Percentiles rank a stretch among this genome's conserved stretches.
Conservation (phyloP, 306 rosid genomes). For the Arachis stenosperma region DNA sequence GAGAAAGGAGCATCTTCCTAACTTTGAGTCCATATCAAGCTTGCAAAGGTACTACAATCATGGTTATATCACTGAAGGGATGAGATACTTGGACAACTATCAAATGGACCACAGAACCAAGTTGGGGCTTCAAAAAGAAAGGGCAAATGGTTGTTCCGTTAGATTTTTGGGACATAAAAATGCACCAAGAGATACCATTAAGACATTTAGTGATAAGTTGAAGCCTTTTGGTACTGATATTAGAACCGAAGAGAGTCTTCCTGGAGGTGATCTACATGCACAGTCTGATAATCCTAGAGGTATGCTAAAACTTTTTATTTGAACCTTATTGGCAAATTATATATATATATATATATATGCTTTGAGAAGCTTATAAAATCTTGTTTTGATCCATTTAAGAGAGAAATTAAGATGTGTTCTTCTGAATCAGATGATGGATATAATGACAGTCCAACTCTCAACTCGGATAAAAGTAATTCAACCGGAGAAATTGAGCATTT, state of each 20-base stretch:
- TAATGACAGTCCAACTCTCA: constrained; percentile 32
- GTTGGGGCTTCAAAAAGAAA: constrained; percentile 49
- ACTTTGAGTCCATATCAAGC: constrained; percentile 45
- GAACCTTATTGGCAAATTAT: constrained; percentile 29
- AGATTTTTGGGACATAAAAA: constrained; percentile 39
- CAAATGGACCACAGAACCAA: constrained; percentile 42
- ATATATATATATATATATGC: constrained; percentile 31
- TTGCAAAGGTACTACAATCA: constrained; percentile 17
- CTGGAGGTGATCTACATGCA: constrained; percentile 28
- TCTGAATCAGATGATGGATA: constrained; percentile 37
- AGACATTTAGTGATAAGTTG: constrained; percentile 34
- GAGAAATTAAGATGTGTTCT: constrained; percentile 42
- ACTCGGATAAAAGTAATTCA: constrained; percentile 19
- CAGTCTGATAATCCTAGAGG: constrained; percentile 51
- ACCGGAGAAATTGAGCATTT: constrained; percentile 41
- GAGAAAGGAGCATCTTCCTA: constrained; percentile 45
- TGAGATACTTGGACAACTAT: constrained; percentile 37
- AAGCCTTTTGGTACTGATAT: constrained; percentile 29
- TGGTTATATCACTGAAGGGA: constrained; percentile 6
- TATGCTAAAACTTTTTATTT: constrained; percentile 35
- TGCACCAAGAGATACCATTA: constrained; percentile 29
- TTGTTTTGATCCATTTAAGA: constrained; percentile 7
- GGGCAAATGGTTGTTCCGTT: constrained; percentile 16
- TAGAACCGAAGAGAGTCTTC: constrained; percentile 33
- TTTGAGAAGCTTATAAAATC: constrained; percentile 29